Percentiles rank a stretch among this genome's conserved stretches.
phyloP scores from a whole-genome alignment of 2,329 filamentous ascomycete genomes.

The Alternaria arborescens region DNA sequence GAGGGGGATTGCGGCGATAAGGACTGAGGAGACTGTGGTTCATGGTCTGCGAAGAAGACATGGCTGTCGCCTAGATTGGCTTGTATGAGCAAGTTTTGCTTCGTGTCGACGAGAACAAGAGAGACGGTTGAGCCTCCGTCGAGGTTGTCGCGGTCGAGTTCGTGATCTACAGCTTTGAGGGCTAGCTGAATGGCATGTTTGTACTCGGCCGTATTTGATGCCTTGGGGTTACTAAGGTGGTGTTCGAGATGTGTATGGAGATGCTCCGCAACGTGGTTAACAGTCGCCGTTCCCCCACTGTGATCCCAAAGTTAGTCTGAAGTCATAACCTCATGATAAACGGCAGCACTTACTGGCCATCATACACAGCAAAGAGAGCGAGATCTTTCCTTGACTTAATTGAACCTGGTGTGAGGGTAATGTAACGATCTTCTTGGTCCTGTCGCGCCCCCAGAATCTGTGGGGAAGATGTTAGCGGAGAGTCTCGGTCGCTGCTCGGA shows the following conservation, averaged over 20 bases:
- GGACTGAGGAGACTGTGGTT: conserved; percentile 10
- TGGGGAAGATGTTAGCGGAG: conserved; percentile 25
- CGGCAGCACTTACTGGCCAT: conserved; percentile 32
- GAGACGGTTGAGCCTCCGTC: conserved; percentile 36
- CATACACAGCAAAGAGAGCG: conserved; percentile 34
- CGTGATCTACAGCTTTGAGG: conserved; percentile 29
- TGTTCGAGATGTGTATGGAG: conserved; percentile 32
- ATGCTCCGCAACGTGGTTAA: conserved; percentile 26
- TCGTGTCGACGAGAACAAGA: conserved; percentile 31
- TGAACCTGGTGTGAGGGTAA: conserved; percentile 24
- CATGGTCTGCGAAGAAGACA: conserved; percentile 27
- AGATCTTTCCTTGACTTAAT: conserved; percentile 34
- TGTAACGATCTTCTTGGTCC: conserved; percentile 36
- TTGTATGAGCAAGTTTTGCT: conserved; percentile 32
- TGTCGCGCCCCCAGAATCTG: conserved; percentile 33
- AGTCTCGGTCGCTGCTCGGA: conserved; percentile 7
- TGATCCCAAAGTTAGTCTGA: conserved; percentile 8
- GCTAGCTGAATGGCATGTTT: conserved; percentile 33
- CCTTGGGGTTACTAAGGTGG: conserved; percentile 22
- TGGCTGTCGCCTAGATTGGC: conserved; percentile 38
- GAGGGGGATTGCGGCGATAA: conserved; percentile 12
- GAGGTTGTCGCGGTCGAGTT: conserved; percentile 27
- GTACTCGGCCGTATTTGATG: conserved; percentile 29
- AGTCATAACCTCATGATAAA: not conserved
- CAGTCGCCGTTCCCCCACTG: conserved; percentile 33